A percentile compares a stretch with the other conserved stretches of the same genome.
phyloP scores from a whole-genome alignment of 768 basidiomycete species.

The Tylopilus sp. region DNA sequence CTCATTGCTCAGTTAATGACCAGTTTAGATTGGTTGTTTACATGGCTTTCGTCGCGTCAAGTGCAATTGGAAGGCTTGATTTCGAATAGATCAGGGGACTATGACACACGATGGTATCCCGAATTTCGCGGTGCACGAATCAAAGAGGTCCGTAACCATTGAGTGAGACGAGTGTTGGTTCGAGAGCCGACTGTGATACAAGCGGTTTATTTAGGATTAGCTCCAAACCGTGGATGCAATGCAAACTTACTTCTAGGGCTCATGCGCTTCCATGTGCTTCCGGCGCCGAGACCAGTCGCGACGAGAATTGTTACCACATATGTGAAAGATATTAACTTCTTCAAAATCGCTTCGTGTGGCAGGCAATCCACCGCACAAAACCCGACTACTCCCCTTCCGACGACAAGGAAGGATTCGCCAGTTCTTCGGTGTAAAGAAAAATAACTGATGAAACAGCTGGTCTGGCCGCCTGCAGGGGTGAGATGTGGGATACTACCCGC shows the following conservation, averaged over 20 bases:
- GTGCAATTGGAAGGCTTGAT: no score
- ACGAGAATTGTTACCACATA: constrained; percentile 61
- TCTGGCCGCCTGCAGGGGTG: constrained; percentile 13
- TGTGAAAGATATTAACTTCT: constrained; percentile 56
- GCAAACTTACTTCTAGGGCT: constrained; percentile 59
- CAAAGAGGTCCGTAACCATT: constrained; percentile 72
- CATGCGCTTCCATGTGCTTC: constrained; percentile 62
- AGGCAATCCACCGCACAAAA: constrained; percentile 69
- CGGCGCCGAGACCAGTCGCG: constrained; percentile 54
- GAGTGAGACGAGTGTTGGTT: constrained; percentile 65
- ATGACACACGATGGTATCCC: constrained; percentile 52
- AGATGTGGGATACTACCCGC: constrained; percentile 40
- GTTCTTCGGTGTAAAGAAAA: constrained; percentile 78
- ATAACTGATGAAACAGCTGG: constrained; percentile 38
- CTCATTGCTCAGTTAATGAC: no score
- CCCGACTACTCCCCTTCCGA: constrained; percentile 81
- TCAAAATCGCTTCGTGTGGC: constrained; percentile 79
- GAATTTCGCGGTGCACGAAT: constrained; percentile 57
- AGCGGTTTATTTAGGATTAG: constrained; percentile 1
- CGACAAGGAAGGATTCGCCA: constrained; percentile 74
- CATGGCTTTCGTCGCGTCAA: no score
- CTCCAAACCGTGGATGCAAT: not conserved
- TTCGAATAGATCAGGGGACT: constrained; percentile 12
- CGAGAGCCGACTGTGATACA: constrained; percentile 36
- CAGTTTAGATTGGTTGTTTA: no score